Base-by-base conservation (phyloP, 495 filamentous ascomycete genomes). In the Parmelia sp. region DNA sequence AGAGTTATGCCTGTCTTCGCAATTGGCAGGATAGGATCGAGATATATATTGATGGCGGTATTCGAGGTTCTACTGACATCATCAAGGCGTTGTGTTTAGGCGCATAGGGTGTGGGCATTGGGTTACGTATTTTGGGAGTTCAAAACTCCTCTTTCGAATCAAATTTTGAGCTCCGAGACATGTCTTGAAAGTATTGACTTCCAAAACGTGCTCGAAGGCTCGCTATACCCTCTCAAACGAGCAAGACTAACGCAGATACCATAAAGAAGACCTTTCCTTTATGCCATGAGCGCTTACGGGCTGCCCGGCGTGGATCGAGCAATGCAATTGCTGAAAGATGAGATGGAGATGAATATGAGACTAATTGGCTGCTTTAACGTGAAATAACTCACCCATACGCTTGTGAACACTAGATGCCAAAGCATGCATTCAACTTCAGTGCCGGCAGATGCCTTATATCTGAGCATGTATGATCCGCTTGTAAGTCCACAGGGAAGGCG, bases 261-360 rank as follows among this genome's bases (percentile, higher is more conserved):
- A n/a, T n/a, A n/a, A n/a, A n/a, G n/a, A 1, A 79, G 94, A 14
- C 94, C 94, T 5, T 97, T 98, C 82, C 74, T 98, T 70, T 98
- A 88, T 73, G 94, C 94, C 62, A 98, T 98, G 94, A 90, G 86
- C 53, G 83, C 92, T 17, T 98, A 98, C 74, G 94, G 94, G 0
- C 77, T 90, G 61, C 80, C 86, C 4, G 94, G 94, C 65, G 93
- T 97, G 33, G 87, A 94, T 67, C 82, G 91, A 21, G 94, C 93
- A 27, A 96, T 97, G 87, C 89, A 93, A 77, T 79, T 98, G 67
- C 83, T 98, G 65, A 95, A 90, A 80, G 94, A 97, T 72, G 94
- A 98, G 82, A 91, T 98, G 87, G 92, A 93, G 80, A 96, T 97
- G 93, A 90, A 90, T 70, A 97, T 98, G 94, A 84, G 95, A 12